Percentiles rank a stretch among this genome's conserved stretches.
These are phyloP conservation scores for Diaporthe eres DNA, from an alignment of 2,329 filamentous ascomycete species.

Conservation along the genomic window DNA sequence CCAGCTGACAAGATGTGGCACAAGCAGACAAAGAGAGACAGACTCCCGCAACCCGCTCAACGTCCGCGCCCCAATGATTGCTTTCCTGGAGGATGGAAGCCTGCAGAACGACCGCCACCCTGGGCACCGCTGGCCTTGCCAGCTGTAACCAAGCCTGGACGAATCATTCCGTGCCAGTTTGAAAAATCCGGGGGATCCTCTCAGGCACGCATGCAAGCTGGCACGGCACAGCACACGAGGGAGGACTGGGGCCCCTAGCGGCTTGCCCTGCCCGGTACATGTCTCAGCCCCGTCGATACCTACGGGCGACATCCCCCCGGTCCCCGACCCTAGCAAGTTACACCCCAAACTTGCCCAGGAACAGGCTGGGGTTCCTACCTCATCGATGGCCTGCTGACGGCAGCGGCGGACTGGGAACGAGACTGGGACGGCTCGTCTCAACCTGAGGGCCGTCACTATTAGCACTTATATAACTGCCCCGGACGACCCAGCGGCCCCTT, in stretches of 20 bases:
- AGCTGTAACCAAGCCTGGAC: neutral
- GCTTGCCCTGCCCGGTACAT: constrained; percentile 24
- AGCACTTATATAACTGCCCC: constrained; percentile 38
- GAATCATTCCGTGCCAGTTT: neutral
- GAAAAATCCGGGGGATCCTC: constrained; percentile 31
- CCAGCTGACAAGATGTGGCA: constrained; percentile 34
- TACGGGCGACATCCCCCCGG: constrained; percentile 34
- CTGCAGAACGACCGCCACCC: neutral
- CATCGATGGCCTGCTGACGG: constrained; percentile 39
- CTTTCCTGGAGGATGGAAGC: neutral
- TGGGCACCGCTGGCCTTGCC: constrained; percentile 3
- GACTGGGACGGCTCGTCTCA: constrained; percentile 40
- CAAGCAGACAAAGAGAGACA: neutral
- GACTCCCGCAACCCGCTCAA: constrained; percentile 7
- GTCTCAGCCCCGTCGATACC: constrained; percentile 33
- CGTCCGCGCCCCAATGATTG: constrained; percentile 1
- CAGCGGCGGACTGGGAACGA: constrained; percentile 37
- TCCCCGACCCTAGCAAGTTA: constrained; percentile 35
- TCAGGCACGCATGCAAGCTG: constrained; percentile 25
- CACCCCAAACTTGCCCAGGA: constrained; percentile 39
- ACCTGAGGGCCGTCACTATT: constrained; percentile 37
- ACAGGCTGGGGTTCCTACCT: constrained; percentile 33
- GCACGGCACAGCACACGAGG: neutral
- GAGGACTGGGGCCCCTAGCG: constrained; percentile 17
- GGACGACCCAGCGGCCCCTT: constrained; percentile 14